Evolutionary conservation across 2,329 filamentous ascomycete species (phyloP), one percentile per base, ranked within the genome.

Genomic region (Davidsoniella neocaledoniae): DNA sequence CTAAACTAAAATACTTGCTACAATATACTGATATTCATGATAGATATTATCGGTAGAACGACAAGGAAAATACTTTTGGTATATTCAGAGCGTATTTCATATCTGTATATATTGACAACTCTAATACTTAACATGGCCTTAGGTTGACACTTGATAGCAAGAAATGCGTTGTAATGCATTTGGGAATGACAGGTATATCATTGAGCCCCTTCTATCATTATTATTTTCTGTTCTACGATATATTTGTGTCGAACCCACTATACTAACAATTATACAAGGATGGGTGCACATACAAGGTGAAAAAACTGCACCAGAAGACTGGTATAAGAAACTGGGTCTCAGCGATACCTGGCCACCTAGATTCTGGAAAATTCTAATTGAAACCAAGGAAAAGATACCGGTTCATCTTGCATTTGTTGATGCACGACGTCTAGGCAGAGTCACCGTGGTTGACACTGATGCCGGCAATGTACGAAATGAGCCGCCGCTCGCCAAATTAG

Each of bases 21-120:
- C 21, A 12, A 40, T 8, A 19, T 16, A 8, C 43, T 50, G 23
- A 38, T 29, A 14, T 4, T 19, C 10, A n/a, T 6, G 2, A 16
- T 86, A 78, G 68, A 77, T 79, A 3, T 53, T 76, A 7, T 71
- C 69, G 49, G 84, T 83, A 3, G 84, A 83, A 3, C 86, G 83
- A 53, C 91, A 95, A 62, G 91, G 91, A 8, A 98, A 96, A 73
- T 96, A 96, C 61, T 96, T 98, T 63, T 98, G 91, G 79, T 76
- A 57, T 53, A 17, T 37, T 2, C 10, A 8, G 25, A 9, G n/a
- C 33, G 3, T 54, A 6, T 14, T 17, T 26, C 5, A 6, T 16
- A 9, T 7, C 41, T 2, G 12, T 14, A 19, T 41, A 14, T 21
- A 51, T 36, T 9, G 7, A 17, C 2, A 21, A 19, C 33, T 33